Evolutionary conservation across 345 rosid species (phyloP).

Genomic region (Streptanthus diversifolius): DNA sequence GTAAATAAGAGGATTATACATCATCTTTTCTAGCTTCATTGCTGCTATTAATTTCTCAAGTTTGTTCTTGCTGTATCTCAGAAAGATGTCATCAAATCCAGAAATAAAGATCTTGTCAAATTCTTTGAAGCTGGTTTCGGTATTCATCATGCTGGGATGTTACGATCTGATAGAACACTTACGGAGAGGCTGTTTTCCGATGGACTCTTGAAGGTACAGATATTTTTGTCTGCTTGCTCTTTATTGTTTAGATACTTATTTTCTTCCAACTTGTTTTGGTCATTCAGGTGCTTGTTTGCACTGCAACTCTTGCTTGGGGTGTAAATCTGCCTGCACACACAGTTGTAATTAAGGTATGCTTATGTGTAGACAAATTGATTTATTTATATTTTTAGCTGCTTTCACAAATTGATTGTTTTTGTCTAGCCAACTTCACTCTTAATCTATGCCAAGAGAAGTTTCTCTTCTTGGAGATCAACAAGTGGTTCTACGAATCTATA

Average conservation of each 20-base stretch:
- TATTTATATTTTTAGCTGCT: neutral
- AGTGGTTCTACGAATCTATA: constrained; percentile 3
- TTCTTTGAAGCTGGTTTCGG: constrained; percentile 76
- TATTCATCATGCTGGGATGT: constrained; percentile 97
- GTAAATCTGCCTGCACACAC: constrained; percentile 98
- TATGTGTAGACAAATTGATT: neutral
- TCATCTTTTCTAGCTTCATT: constrained; percentile 8
- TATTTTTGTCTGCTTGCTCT: constrained; percentile 12
- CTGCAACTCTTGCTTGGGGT: constrained; percentile 99
- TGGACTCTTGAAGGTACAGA: constrained; percentile 77
- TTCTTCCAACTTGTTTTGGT: constrained; percentile 18
- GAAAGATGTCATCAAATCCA: constrained; percentile 89
- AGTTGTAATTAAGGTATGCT: constrained; percentile 88
- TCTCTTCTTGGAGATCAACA: constrained; percentile 11
- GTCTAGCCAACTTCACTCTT: neutral
- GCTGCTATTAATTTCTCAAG: constrained; percentile 15
- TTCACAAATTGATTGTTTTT: constrained; percentile 5
- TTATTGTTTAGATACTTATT: constrained; percentile 1
- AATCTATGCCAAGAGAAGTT: constrained; percentile 4
- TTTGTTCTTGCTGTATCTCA: constrained; percentile 37
- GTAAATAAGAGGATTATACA: constrained; percentile 34
- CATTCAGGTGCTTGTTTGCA: constrained; percentile 88
- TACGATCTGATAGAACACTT: constrained; percentile 88
- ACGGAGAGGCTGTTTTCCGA: constrained; percentile 90
- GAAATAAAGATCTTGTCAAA: constrained; percentile 86